Evolutionary conservation across 2,329 filamentous ascomycete genomes (phyloP).

Genomic region (Xylariaceae sp.): DNA sequence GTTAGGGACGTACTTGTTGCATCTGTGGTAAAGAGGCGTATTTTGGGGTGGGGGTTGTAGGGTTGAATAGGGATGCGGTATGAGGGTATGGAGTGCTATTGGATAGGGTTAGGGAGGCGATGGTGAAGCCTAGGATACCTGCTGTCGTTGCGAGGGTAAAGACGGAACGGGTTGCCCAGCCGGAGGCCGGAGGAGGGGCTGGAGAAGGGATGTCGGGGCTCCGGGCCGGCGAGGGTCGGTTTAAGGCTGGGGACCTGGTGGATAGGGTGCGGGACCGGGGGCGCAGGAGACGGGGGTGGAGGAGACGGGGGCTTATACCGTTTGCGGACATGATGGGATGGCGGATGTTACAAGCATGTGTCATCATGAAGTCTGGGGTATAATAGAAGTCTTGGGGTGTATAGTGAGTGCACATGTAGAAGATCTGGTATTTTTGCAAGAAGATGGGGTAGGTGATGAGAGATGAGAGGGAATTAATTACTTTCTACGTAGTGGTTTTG

Average conservation of each 20-base stretch:
- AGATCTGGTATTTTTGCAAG: too few relatives aligned
- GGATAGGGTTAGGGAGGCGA: constrained; percentile 25
- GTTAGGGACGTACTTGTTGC: constrained; percentile 39
- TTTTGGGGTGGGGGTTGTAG: constrained; percentile 25
- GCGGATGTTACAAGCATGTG: too few relatives aligned
- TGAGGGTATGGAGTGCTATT: constrained; percentile 19
- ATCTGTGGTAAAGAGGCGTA: constrained; percentile 48
- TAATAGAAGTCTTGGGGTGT: too few relatives aligned
- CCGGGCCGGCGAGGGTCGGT: constrained; percentile 7
- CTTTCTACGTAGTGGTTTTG: too few relatives aligned
- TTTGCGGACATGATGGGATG: constrained; percentile 11
- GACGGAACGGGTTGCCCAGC: constrained; percentile 30
- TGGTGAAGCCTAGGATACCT: constrained; percentile 29
- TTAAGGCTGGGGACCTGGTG: constrained; percentile 2
- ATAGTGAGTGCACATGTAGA: too few relatives aligned
- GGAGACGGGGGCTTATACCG: constrained; percentile 13
- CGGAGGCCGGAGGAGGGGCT: constrained; percentile 10
- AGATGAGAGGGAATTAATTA: too few relatives aligned
- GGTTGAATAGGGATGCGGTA: constrained; percentile 27
- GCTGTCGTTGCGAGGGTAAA: constrained; percentile 28
- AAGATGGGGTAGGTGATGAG: too few relatives aligned
- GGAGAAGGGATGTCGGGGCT: not conserved
- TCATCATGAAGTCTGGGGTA: too few relatives aligned
- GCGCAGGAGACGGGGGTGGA: not conserved
- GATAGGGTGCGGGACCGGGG: constrained; percentile 11